Conservation (phyloP, 2,329 filamentous ascomycete genomes). For the Beauveria sp. region DNA sequence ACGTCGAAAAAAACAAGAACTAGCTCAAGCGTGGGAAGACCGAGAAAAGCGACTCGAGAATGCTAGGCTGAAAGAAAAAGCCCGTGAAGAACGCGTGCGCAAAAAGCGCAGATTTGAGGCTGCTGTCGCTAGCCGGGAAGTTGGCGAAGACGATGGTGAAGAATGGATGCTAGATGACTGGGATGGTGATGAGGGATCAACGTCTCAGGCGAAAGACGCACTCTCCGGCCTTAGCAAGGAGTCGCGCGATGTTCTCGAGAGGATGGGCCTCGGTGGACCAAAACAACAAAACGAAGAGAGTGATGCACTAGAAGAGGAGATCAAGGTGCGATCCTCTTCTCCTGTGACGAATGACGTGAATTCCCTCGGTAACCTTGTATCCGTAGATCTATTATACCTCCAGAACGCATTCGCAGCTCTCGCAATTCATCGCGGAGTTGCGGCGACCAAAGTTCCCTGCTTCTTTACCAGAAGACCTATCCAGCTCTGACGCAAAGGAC, state of each 20-base stretch:
- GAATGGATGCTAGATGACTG: slow-evolving; percentile 67
- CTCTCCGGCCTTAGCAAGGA: slow-evolving; percentile 61
- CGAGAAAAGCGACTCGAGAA: slow-evolving; percentile 63
- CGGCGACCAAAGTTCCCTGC: slow-evolving; percentile 70
- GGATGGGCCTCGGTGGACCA: slow-evolving; percentile 42
- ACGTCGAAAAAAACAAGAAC: slow-evolving; percentile 57
- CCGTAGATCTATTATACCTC: slow-evolving; percentile 78
- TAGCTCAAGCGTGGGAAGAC: slow-evolving; percentile 60
- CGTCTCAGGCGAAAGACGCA: slow-evolving; percentile 26
- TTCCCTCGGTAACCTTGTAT: slow-evolving; percentile 22
- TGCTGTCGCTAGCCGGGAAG: slow-evolving; percentile 14
- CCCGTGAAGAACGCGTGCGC: slow-evolving; percentile 41
- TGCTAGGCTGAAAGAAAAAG: slow-evolving; percentile 56
- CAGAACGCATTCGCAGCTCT: slow-evolving; percentile 83
- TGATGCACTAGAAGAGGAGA: slow-evolving; percentile 50
- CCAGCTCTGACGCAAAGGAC: slow-evolving; percentile 17
- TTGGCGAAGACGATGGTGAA: slow-evolving; percentile 44
- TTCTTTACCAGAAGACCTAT: slow-evolving; percentile 47
- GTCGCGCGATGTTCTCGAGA: slow-evolving; percentile 66
- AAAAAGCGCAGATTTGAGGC: slow-evolving; percentile 41
- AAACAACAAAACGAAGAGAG: slow-evolving; percentile 30
- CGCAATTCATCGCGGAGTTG: slow-evolving; percentile 79
- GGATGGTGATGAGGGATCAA: slow-evolving; percentile 40
- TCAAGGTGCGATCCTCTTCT: slow-evolving; percentile 47
- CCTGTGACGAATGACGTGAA: background rate